phyloP scores from a whole-genome alignment of 2,329 filamentous ascomycete species.

The Aspergillus fumigatus region DNA sequence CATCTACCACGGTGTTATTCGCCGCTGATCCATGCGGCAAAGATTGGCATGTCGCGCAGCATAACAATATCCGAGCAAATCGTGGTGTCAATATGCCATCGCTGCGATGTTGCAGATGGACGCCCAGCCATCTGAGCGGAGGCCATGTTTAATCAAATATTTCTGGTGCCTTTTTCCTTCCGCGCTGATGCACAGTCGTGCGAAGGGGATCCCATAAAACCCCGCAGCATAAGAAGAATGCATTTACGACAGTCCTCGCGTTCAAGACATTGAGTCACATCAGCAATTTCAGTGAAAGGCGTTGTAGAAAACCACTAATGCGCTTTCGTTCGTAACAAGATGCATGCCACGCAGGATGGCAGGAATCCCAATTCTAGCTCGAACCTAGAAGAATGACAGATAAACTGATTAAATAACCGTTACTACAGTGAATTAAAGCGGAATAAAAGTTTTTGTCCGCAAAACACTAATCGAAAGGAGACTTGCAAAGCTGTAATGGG shows the following conservation, averaged over 20 bases:
- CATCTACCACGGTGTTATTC: slow-evolving; percentile 39
- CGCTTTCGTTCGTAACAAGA: slow-evolving; percentile 9
- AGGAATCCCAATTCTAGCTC: not conserved
- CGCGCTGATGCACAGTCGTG: not conserved
- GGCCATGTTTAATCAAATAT: slow-evolving; percentile 4
- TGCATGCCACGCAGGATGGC: slow-evolving; percentile 9
- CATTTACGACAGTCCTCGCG: not conserved
- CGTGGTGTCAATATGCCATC: slow-evolving; percentile 13
- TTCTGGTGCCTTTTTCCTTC: not conserved
- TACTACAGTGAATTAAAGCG: not conserved
- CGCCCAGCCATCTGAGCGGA: slow-evolving; percentile 14
- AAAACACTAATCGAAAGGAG: not conserved
- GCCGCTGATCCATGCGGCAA: slow-evolving; percentile 33
- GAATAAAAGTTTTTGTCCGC: not conserved
- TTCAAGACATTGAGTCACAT: not conserved
- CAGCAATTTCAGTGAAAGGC: not conserved
- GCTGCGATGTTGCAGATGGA: slow-evolving; percentile 15
- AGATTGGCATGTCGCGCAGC: slow-evolving; percentile 24
- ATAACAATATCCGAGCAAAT: slow-evolving; percentile 9
- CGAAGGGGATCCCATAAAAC: not conserved
- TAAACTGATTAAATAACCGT: not conserved
- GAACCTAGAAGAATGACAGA: not conserved
- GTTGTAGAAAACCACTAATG: slow-evolving; percentile 15
- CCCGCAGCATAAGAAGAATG: slow-evolving; percentile 7
- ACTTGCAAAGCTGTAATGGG: not conserved